These are phyloP conservation scores for Lipomyces chichibuensis DNA, from an alignment of 805 yeast genomes.

Conservation along the genomic window DNA sequence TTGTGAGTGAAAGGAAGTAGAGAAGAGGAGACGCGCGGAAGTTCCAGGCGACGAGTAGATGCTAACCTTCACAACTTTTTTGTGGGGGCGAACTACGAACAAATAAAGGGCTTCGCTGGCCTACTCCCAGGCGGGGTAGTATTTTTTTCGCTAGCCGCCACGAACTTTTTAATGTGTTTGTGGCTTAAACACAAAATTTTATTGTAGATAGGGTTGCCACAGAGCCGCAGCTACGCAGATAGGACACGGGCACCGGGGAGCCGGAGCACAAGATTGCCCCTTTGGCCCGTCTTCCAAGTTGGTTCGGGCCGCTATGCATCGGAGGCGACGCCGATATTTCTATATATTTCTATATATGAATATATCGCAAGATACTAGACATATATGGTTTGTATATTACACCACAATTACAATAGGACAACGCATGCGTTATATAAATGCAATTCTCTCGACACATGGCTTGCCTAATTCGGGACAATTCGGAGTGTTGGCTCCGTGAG, in stretches of 20 bases:
- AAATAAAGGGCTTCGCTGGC: background rate
- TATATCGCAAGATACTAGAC: background rate
- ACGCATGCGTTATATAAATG: background rate
- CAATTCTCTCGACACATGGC: background rate
- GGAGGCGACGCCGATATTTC: background rate
- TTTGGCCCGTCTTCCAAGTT: background rate
- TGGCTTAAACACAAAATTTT: background rate
- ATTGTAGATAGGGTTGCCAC: background rate
- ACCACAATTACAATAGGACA: background rate
- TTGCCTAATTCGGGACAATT: background rate
- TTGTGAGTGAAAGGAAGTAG: background rate
- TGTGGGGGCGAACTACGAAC: background rate
- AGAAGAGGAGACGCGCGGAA: slow-evolving; percentile 2
- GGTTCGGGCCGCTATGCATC: background rate
- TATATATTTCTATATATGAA: too few species aligned
- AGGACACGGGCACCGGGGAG: background rate
- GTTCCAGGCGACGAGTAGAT: background rate
- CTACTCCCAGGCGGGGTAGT: background rate
- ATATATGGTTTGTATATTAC: background rate
- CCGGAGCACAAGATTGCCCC: background rate
- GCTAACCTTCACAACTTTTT: background rate
- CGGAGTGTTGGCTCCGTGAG: background rate
- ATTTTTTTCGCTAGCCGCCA: background rate
- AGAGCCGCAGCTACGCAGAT: background rate
- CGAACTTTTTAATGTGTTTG: background rate